Conservation (phyloP, 768 basidiomycete genomes). For the Amanita muscaria region DNA sequence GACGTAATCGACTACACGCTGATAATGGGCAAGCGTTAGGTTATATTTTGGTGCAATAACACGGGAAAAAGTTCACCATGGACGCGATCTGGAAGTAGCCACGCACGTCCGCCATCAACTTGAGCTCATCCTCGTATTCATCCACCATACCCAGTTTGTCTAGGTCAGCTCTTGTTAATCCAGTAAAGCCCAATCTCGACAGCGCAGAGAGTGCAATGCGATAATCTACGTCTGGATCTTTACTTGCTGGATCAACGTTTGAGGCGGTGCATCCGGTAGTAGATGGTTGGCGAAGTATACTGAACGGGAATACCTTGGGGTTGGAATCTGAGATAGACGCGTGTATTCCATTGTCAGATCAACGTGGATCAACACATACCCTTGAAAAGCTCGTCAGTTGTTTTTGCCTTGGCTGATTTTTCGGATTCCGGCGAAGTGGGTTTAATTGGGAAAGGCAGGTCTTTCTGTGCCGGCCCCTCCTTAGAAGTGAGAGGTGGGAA, state of each 20-base stretch:
- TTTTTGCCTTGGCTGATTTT: too few relatives aligned
- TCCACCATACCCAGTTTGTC: slow-evolving; percentile 22
- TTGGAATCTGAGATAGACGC: too few relatives aligned
- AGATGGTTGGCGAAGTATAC: too few relatives aligned
- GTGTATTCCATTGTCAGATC: too few relatives aligned
- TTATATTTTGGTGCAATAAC: background rate
- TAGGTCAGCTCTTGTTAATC: slow-evolving; percentile 21
- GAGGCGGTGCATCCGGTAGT: too few relatives aligned
- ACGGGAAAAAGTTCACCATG: slow-evolving; percentile 21
- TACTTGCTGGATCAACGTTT: background rate
- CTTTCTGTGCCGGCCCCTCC: too few relatives aligned
- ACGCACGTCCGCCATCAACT: slow-evolving; percentile 30
- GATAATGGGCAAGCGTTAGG: background rate
- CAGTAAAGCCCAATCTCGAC: slow-evolving; percentile 20
- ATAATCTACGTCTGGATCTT: background rate
- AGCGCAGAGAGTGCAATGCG: slow-evolving; percentile 18
- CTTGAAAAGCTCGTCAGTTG: too few relatives aligned
- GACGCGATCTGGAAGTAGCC: slow-evolving; percentile 39
- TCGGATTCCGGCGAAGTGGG: too few relatives aligned
- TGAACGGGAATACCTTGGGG: too few relatives aligned
- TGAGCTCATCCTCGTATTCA: slow-evolving; percentile 31
- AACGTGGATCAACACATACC: too few relatives aligned
- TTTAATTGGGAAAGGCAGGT: too few relatives aligned
- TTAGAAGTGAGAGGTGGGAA: too few relatives aligned
- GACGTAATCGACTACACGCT: slow-evolving; percentile 36